Evolutionary conservation across 805 yeast genomes (phyloP).

Genomic region (Suhomyces tanzawaensis): DNA sequence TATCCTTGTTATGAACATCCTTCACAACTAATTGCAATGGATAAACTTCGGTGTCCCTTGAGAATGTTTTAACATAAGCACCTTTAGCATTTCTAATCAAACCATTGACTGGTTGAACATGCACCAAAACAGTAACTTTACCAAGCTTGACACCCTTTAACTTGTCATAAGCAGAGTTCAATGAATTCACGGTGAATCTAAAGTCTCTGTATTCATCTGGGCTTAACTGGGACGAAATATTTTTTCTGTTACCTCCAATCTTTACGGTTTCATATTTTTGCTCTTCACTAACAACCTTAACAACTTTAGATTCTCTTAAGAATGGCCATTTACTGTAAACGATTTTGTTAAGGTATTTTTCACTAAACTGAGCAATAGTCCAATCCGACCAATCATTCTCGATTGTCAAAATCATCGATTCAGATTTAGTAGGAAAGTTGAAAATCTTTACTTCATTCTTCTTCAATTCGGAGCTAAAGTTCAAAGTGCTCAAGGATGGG

Average conservation of each 20-base stretch:
- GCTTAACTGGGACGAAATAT: slow-evolving; percentile 34
- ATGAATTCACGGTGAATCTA: slow-evolving; percentile 35
- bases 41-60: slow-evolving; percentile 48
- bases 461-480: slow-evolving; percentile 53
- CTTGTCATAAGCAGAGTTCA: slow-evolving; percentile 44
- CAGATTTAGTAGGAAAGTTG: slow-evolving; percentile 80
- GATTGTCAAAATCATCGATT: slow-evolving; percentile 69
- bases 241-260: slow-evolving; percentile 19
- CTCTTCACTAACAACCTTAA: slow-evolving; percentile 56
- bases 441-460: slow-evolving; percentile 71
- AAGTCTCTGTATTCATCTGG: slow-evolving; percentile 47
- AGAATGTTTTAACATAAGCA: slow-evolving; percentile 72
- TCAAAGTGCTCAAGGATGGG: slow-evolving; percentile 75
- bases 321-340: slow-evolving; percentile 91
- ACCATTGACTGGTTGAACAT: slow-evolving; percentile 77
- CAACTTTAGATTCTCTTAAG: slow-evolving; percentile 73
- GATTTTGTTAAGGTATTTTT: slow-evolving; percentile 55
- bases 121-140: slow-evolving; percentile 54
- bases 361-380: slow-evolving; percentile 62
- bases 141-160: slow-evolving; percentile 64
- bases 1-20: slow-evolving; percentile 68
- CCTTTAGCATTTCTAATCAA: slow-evolving; percentile 66
- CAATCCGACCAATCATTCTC: slow-evolving; percentile 54
- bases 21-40: slow-evolving; percentile 86
- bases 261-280: slow-evolving; percentile 45